Base-by-base conservation (phyloP, 2,329 filamentous ascomycete genomes). In the Torrubiella hemipterigena region DNA sequence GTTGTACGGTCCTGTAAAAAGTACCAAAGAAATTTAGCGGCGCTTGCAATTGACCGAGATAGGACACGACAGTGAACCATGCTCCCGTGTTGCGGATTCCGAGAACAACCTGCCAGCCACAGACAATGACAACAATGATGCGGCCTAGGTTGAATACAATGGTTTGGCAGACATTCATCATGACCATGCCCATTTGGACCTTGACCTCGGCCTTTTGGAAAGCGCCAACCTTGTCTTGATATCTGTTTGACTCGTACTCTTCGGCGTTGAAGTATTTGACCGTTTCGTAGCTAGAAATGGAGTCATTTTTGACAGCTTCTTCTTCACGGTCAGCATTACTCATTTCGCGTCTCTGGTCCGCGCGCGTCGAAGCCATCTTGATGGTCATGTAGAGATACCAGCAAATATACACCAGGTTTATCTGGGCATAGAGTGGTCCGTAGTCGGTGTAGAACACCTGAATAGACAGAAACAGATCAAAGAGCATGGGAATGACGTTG, bases 231-330 rank as follows among this genome's bases (percentile, higher is more conserved):
- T 82, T 81, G 27, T 67, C 57, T 28, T 76, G 69, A 47, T 86
- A 89, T 16, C 83, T 71, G 29, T 67, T 61, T 42, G 85, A 86
- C 48, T 91, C 83, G 48, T 81, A 87, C 3, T 72, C 64, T 48
- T 89, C 83, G 7, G 82, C 82, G 44, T 89, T 89, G 65, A 91
- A 91, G 48, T 89, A 89, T 51, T 89, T 91, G 50, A 89, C 83
- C 3, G 82, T 89, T 60, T 98, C 91, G 54, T 96, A 98, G n/a
- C 86, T 93, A 39, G 91, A 86, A 63, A 98, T 91, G 1, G 91
- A 96, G 54, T 98, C 91, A 51, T 95, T 96, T 59, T 96, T 96
- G 44, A 96, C 86, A 6, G 91, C 91, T 55, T 95, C 89, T 57
- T 95, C 86, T 57, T 95, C 86, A 40, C 91, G 73, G 43, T 91